These are phyloP conservation scores for Arthrobotrys sphaeroides DNA, from an alignment of 2,329 filamentous ascomycete genomes.

Conservation along the genomic window DNA sequence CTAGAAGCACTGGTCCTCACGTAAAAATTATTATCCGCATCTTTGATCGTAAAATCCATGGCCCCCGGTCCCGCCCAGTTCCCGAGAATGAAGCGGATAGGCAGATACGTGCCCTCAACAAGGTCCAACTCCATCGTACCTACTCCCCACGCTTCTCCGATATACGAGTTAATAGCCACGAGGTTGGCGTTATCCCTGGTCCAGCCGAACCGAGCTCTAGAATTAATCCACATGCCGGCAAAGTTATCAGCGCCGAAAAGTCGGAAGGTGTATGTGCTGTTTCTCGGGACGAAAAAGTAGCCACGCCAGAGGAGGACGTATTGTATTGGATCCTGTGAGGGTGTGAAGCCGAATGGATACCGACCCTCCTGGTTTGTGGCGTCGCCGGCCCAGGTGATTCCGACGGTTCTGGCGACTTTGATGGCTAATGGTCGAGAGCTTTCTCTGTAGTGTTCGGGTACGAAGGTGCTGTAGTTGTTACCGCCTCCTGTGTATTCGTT, in stretches of 20 bases:
- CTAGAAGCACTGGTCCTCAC: not conserved
- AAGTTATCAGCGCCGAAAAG: not conserved
- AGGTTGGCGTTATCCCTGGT: not conserved
- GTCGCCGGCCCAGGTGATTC: not conserved
- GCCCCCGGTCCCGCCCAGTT: not conserved
- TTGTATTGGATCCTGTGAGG: not conserved
- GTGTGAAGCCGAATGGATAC: slow-evolving; percentile 13
- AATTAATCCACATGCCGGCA: not conserved
- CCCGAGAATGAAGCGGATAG: not conserved
- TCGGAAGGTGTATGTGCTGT: not conserved
- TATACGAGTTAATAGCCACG: not conserved
- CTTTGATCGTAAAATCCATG: not conserved
- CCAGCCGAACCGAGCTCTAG: too few relatives aligned
- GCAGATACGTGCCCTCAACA: not conserved
- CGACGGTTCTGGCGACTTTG: not conserved
- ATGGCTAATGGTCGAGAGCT: not conserved
- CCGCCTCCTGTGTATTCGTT: not conserved
- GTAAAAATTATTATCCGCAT: not conserved
- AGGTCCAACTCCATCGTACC: not conserved
- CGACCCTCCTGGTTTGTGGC: not conserved
- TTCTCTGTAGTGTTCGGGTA: not conserved
- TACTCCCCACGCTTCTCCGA: not conserved
- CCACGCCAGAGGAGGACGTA: slow-evolving; percentile 24
- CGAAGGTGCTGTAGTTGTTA: not conserved
- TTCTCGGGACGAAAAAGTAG: slow-evolving; percentile 4